Evolutionary conservation across 1,139 yeast genomes (phyloP), one percentile per base, ranked within the genome.

Genomic region (Suhomyces choctaworum): DNA sequence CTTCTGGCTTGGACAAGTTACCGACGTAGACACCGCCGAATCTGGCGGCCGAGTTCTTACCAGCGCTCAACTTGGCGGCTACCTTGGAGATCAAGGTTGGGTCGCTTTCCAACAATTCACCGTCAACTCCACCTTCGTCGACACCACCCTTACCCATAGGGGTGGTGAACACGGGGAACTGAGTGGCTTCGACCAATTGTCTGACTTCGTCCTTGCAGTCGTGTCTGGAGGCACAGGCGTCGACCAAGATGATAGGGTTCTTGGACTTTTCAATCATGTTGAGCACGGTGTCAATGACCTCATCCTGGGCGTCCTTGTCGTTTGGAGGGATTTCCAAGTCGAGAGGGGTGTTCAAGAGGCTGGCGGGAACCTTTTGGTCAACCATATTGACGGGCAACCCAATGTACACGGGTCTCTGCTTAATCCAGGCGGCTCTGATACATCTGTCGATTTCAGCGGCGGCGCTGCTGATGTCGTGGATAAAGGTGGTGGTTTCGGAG

Each of bases 21-120:
- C 96, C 96, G 44, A 86, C 86, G 58, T 86, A 87, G 37, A 82
- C 90, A 62, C 96, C 96, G 47, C 89, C 92, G 60, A 78, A 87
- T 60, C 90, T 71, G 40, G 82, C 77, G 58, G 82, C 73, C 42
- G 71, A 70, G 7, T 53, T 52, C 25, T 45, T 48, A 10, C 56
- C 58, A 24, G 49, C 44, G 23, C 46, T 44, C 40, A 61, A 53
- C 36, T 53, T 56, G 9, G 54, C 51, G 26, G 54, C 52, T 36
- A 60, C 49, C 41, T 56, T 58, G 21, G 47, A 39, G 28, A 57
- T 52, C 40, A 58, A 51, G 9, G 49, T 38, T 13, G 65, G 62
- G 45, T 58, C 61, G 36, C 56, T 54, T 20, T 54, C 56, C 25
- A 47, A 42, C 35, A 56, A 37, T 30, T 52, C 60, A 14, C 62